These are phyloP conservation scores for Themeda triandra DNA, from an alignment of 176 grass and related monocot species.

Conservation along the genomic window DNA sequence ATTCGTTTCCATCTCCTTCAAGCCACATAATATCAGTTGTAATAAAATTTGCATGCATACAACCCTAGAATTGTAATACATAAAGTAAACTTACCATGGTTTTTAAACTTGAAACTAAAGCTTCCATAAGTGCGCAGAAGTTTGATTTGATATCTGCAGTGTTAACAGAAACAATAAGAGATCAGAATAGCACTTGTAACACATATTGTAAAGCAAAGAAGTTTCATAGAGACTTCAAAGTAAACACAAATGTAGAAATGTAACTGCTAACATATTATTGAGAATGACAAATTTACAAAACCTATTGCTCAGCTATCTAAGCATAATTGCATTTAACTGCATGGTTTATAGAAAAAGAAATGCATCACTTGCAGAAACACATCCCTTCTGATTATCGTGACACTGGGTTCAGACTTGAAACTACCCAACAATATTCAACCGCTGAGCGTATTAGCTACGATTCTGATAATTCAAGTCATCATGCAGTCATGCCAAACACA, in stretches of 20 bases:
- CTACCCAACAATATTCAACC: not conserved
- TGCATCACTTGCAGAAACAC: not conserved
- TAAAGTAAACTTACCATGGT: slow-evolving; percentile 20
- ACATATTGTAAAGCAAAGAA: not conserved
- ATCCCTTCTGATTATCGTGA: not conserved
- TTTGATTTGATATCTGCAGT: not conserved
- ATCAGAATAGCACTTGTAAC: not conserved
- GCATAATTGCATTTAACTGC: not conserved
- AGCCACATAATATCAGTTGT: not conserved
- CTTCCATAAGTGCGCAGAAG: not conserved
- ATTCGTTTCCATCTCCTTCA: slow-evolving; percentile 26
- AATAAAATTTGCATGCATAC: not conserved
- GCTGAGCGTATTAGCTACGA: not conserved
- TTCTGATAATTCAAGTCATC: not conserved
- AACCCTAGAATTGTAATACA: not conserved
- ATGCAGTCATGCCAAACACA: not conserved
- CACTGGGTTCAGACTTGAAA: not conserved
- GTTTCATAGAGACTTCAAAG: not conserved
- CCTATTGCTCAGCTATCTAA: not conserved
- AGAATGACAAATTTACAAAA: not conserved
- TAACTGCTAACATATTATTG: not conserved
- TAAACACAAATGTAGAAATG: not conserved
- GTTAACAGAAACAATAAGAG: slow-evolving; percentile 19
- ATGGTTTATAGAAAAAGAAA: not conserved
- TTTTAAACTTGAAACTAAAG: slow-evolving; percentile 21